Conservation (phyloP, 1,284 basidiomycete genomes). For the Fomitiporia mediterranea region DNA sequence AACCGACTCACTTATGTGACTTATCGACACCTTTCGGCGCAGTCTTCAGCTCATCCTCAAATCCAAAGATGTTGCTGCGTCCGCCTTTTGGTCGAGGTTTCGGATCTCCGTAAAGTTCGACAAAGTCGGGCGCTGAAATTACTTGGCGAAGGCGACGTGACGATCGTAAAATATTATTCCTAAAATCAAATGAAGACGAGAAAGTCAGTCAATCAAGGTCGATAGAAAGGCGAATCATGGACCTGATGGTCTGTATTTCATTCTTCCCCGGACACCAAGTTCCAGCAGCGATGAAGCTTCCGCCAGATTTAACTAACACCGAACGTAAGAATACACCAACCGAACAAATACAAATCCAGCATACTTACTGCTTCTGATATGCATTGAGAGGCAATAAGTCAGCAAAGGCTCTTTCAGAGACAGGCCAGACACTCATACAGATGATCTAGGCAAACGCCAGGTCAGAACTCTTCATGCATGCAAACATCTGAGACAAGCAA, state of each 20-base stretch:
- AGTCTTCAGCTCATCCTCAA: conserved; percentile 77
- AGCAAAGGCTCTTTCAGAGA: not conserved
- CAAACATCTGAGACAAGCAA: conserved; percentile 19
- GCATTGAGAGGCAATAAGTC: not conserved
- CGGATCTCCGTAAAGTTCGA: conserved; percentile 67
- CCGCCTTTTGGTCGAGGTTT: conserved; percentile 56
- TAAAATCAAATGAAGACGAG: conserved; percentile 26
- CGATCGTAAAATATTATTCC: conserved; percentile 61
- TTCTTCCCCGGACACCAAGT: conserved; percentile 81
- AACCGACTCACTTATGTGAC: conserved; percentile 51
- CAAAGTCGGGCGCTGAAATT: conserved; percentile 64
- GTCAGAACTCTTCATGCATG: not conserved
- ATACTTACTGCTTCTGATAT: not conserved
- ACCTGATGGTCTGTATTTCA: conserved; percentile 74
- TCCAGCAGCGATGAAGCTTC: conserved; percentile 74
- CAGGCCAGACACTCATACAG: conserved; percentile 25
- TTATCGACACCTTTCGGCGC: conserved; percentile 88
- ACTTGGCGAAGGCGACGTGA: conserved; percentile 59
- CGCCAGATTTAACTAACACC: conserved; percentile 66
- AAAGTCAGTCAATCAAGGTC: not conserved
- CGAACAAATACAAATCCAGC: not conserved
- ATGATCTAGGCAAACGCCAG: conserved; percentile 34
- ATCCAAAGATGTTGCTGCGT: conserved; percentile 73
- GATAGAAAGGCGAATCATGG: conserved; percentile 20
- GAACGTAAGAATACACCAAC: not conserved